Conservation (phyloP, 306 rosid genomes). For the Lathyrus aphaca region DNA sequence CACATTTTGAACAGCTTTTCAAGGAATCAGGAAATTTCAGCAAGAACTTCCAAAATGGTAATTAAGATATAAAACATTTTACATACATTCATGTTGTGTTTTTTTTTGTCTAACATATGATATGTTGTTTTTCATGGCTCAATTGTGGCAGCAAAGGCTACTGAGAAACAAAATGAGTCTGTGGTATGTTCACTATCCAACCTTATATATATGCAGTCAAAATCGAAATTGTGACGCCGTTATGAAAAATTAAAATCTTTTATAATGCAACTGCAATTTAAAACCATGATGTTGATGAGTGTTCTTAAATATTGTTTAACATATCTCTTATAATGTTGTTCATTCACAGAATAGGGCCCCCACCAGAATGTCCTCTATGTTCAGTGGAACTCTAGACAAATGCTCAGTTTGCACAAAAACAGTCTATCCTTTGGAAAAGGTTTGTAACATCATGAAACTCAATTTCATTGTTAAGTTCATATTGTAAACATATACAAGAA, state of each 20-base stretch:
- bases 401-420: slow-evolving; percentile 84
- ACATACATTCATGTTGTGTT: neutral
- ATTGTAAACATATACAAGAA: neutral
- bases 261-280: neutral
- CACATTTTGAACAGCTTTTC: slow-evolving; percentile 96
- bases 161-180: slow-evolving; percentile 63
- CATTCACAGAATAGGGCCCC: slow-evolving; percentile 67
- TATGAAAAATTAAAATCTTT: neutral
- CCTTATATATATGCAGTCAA: neutral
- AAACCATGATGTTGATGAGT: neutral
- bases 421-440: slow-evolving; percentile 98
- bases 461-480: neutral
- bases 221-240: neutral
- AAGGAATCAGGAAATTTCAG: slow-evolving; percentile 99
- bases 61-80: slow-evolving; percentile 1
- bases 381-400: slow-evolving; percentile 92
- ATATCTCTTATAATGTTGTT: neutral
- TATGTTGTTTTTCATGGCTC: slow-evolving; percentile 35
- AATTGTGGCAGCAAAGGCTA: slow-evolving; percentile 58
- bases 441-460: slow-evolving; percentile 35
- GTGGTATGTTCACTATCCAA: slow-evolving; percentile 51
- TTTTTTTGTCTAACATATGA: slow-evolving; percentile 35
- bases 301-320: slow-evolving; percentile 6
- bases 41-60: slow-evolving; percentile 82
- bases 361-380: slow-evolving; percentile 74